Evolutionary conservation across 768 basidiomycete species (phyloP), one percentile per base, ranked within the genome.

Genomic region (Leucosporidium creatinivorum): DNA sequence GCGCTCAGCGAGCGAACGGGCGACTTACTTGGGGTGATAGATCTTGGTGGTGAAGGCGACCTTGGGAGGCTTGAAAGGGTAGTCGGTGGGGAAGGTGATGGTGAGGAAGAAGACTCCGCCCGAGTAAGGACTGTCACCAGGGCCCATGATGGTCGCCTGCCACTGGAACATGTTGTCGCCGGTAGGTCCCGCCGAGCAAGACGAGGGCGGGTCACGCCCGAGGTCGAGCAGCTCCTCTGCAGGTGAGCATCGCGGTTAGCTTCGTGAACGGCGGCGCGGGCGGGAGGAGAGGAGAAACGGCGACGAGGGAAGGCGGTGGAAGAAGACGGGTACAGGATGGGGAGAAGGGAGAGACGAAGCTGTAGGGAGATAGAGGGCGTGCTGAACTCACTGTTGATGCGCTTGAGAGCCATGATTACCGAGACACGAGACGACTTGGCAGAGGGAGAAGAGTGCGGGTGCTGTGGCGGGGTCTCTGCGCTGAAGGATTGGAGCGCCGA

Each of bases 51-150:
- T 94, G 81, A 99, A 99, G 83, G 88, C 88, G 81, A 99, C 92
- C 85, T 99, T 99, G 80, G 96, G 96, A 52, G 96, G 96, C 82
- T 98, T 97, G 88, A 98, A 98, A 30, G 96, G 96, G 83, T 99
- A 99, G 80, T 99, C 94, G 80, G 89, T 91, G 57, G 91, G 91
- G 84, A 93, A 93, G 54, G 84, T 85, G 79, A 94, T 93, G 58
- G 88, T 87, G 57, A 93, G 86, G 89, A 98, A 98, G 84, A 99
- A 99, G 64, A 99, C 96, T 78, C 96, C 96, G 76, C 96, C 96
- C 39, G 94, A 87, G 78, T 99, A 99, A 33, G 96, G 96, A 75
- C 93, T 96, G 79, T 99, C 94, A 76, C 94, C 93, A 66, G 94
- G 94, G 52, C 94, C 94, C 94, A 98, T 98, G 79, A 98, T 98